These are phyloP conservation scores for Epichloe typhina DNA, from an alignment of 2,329 filamentous ascomycete genomes.

Conservation along the genomic window DNA sequence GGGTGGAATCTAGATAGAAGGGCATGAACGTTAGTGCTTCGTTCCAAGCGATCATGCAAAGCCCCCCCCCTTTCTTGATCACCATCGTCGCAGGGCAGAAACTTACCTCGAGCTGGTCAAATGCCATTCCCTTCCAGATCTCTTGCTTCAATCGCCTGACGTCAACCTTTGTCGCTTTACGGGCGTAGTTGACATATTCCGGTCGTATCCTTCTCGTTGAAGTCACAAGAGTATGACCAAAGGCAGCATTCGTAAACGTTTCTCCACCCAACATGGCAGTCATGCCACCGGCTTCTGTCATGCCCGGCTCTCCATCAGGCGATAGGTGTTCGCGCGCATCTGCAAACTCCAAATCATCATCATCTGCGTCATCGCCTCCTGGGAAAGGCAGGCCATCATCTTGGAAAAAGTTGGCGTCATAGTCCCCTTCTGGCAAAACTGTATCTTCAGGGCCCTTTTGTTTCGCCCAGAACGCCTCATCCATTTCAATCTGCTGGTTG, in stretches of 20 bases:
- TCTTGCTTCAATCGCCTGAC: slow-evolving; percentile 56
- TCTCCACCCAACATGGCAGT: slow-evolving; percentile 38
- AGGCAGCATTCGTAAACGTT: slow-evolving; percentile 34
- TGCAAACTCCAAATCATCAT: slow-evolving; percentile 62
- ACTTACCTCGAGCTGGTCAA: slow-evolving; percentile 40
- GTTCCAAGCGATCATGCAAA: not conserved
- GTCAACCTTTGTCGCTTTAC: slow-evolving; percentile 59
- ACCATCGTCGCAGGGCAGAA: not conserved
- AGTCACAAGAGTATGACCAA: slow-evolving; percentile 56
- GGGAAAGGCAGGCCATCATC: slow-evolving; percentile 65
- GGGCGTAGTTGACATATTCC: slow-evolving; percentile 58
- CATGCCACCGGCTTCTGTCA: slow-evolving; percentile 34
- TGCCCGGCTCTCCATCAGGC: slow-evolving; percentile 40
- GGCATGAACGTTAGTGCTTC: not conserved
- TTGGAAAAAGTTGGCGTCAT: slow-evolving; percentile 95
- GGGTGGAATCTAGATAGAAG: slow-evolving; percentile 7
- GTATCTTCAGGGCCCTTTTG: slow-evolving; percentile 52
- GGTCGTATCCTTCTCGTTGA: slow-evolving; percentile 49
- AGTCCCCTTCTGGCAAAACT: slow-evolving; percentile 56
- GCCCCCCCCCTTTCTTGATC: not conserved
- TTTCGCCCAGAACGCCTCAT: slow-evolving; percentile 90
- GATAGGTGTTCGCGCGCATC: slow-evolving; percentile 72
- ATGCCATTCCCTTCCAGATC: slow-evolving; percentile 53
- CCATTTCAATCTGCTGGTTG: slow-evolving; percentile 62
- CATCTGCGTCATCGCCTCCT: slow-evolving; percentile 46